Conservation (phyloP, 2,329 filamentous ascomycete genomes). For the Colletotrichum theobromicola region DNA sequence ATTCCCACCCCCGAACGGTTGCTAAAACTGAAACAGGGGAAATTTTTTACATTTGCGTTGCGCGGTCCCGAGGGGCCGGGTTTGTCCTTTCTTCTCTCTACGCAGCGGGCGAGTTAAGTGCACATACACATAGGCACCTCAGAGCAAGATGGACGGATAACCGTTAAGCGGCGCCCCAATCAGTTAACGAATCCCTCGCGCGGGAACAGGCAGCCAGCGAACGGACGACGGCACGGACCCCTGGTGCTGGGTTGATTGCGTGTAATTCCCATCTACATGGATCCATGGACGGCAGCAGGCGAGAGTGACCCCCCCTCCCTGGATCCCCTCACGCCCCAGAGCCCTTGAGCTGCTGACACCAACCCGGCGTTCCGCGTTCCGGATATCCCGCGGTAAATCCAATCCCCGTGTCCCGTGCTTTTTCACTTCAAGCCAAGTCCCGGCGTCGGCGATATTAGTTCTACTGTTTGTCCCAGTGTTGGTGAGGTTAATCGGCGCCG, state of each 20-base stretch:
- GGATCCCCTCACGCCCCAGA: neutral
- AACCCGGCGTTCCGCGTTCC: neutral
- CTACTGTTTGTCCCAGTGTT: neutral
- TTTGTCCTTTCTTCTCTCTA: neutral
- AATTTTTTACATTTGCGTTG: neutral
- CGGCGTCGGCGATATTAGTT: neutral
- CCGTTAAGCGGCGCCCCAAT: neutral
- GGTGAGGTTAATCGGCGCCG: neutral
- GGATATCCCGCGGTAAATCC: neutral
- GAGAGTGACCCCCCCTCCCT: neutral
- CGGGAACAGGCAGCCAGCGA: neutral
- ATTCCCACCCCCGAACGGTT: neutral
- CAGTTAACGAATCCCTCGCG: neutral
- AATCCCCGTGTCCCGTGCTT: neutral
- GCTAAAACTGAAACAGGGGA: constrained; percentile 14
- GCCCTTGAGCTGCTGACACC: neutral
- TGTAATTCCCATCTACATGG: neutral
- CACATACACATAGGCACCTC: neutral
- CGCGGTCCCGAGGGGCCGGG: neutral
- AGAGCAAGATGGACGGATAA: neutral
- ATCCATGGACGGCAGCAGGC: neutral
- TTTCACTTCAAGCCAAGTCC: neutral
- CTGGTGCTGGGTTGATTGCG: neutral
- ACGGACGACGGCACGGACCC: neutral
- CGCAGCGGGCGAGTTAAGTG: neutral